These are phyloP conservation scores for Fusarium fracticaudum DNA, from an alignment of 2,329 filamentous ascomycete species.

Conservation along the genomic window DNA sequence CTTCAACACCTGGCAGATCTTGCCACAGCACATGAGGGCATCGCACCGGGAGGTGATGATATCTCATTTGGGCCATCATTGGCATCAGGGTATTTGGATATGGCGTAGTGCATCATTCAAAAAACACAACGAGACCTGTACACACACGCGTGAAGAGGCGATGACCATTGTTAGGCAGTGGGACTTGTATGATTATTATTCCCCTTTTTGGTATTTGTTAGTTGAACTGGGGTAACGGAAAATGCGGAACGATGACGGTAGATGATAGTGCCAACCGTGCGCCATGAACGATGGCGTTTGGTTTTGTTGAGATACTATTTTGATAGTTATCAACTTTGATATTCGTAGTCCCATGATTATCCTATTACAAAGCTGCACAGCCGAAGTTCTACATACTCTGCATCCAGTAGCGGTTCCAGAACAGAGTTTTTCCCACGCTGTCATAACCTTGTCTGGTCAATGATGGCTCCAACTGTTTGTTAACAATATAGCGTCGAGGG, in stretches of 20 bases:
- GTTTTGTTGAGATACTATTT: slow-evolving; percentile 15
- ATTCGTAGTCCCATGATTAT: neutral
- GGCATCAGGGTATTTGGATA: slow-evolving; percentile 50
- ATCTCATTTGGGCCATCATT: slow-evolving; percentile 47
- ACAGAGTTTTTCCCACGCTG: slow-evolving; percentile 16
- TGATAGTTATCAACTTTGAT: neutral
- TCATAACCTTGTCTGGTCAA: slow-evolving; percentile 12
- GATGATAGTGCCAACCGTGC: neutral
- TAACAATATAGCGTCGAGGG: neutral
- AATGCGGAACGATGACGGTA: slow-evolving; percentile 15
- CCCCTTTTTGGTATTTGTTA: slow-evolving; percentile 7
- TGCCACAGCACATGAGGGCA: slow-evolving; percentile 56
- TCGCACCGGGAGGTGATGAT: slow-evolving; percentile 44
- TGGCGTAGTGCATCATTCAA: slow-evolving; percentile 31
- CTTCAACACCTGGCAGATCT: slow-evolving; percentile 70
- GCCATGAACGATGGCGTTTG: slow-evolving; percentile 19
- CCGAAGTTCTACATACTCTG: neutral
- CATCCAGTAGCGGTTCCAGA: neutral
- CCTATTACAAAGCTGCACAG: neutral
- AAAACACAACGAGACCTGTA: neutral
- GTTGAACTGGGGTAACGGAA: neutral
- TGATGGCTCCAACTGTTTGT: neutral
- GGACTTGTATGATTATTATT: slow-evolving; percentile 29
- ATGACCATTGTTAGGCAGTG: neutral
- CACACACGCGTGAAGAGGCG: neutral